phyloP scores from a whole-genome alignment of 257 asterid species.

The Nicotiana benthamiana region DNA sequence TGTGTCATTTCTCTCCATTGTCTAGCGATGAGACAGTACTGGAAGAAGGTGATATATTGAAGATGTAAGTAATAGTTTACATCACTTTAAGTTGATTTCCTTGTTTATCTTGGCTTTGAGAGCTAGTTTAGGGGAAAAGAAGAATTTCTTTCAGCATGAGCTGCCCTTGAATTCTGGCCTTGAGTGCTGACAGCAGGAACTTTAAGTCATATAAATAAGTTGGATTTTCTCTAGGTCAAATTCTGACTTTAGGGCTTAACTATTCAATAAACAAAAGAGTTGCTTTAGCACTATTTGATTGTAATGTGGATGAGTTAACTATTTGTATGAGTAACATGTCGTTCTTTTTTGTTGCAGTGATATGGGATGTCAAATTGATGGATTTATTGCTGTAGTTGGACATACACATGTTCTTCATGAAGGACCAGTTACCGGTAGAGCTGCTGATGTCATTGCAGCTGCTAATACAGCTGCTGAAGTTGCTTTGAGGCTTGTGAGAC shows the following conservation, averaged over 20 bases:
- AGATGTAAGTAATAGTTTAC: constrained; percentile 46
- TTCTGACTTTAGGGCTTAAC: background rate
- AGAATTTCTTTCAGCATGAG: background rate
- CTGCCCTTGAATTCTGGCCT: background rate
- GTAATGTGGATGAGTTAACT: background rate
- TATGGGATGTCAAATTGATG: constrained; percentile 98
- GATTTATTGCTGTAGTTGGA: constrained; percentile 85
- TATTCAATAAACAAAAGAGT: background rate
- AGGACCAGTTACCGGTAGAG: constrained; percentile 82
- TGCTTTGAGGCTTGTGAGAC: constrained; percentile 87
- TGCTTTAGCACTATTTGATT: background rate
- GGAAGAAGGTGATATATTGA: constrained; percentile 68
- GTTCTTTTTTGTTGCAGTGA: constrained; percentile 47
- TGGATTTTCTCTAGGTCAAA: background rate
- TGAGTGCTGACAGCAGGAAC: background rate
- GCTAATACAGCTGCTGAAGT: constrained; percentile 96
- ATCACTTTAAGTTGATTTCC: background rate
- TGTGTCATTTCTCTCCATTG: constrained; percentile 87
- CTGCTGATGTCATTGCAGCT: constrained; percentile 95
- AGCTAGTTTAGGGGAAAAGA: background rate
- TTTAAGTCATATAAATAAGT: background rate
- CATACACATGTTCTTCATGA: constrained; percentile 80
- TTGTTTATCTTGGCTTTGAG: background rate
- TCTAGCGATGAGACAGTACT: constrained; percentile 63
- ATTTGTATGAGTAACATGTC: background rate